These are phyloP conservation scores for Pythium aquatile DNA, from an alignment of 352 stramenopile genomes.

Conservation along the genomic window DNA sequence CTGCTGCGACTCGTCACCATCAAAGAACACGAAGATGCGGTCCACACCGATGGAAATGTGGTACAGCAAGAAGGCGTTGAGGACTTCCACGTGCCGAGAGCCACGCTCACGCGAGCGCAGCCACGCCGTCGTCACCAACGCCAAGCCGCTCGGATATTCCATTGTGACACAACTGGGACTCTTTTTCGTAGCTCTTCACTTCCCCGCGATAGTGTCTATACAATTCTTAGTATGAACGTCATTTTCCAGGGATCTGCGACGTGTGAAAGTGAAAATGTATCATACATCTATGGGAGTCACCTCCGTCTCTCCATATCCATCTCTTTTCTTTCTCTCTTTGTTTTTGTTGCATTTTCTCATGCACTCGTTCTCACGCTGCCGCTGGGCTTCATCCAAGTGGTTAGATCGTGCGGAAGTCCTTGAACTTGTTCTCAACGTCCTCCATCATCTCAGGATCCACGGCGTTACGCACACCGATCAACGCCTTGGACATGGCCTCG, in stretches of 20 bases:
- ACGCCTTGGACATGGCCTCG: constrained; percentile 80
- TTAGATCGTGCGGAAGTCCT: constrained; percentile 68
- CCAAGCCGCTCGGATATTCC: constrained; percentile 26
- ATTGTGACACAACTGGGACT: not conserved
- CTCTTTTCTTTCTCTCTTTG: constrained; percentile 10
- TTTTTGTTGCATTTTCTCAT: constrained; percentile 7
- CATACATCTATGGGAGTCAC: not conserved
- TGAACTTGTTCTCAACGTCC: constrained; percentile 92
- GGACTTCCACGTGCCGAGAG: constrained; percentile 26
- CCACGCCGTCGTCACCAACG: constrained; percentile 45
- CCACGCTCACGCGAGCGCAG: constrained; percentile 10
- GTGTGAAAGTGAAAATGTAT: constrained; percentile 2
- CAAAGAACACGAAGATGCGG: constrained; percentile 40
- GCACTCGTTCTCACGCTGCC: constrained; percentile 2
- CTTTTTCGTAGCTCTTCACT: not conserved
- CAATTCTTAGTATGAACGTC: not conserved
- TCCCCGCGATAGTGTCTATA: constrained; percentile 14
- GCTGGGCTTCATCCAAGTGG: not conserved
- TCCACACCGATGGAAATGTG: constrained; percentile 35
- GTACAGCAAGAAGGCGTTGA: constrained; percentile 41
- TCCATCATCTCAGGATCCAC: constrained; percentile 89
- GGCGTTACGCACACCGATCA: constrained; percentile 85
- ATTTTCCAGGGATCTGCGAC: constrained; percentile 6
- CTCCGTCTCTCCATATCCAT: constrained; percentile 3
- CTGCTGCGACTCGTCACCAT: constrained; percentile 28